These are phyloP conservation scores for Luzula sylvatica DNA, from an alignment of 176 grass and related monocot species.

Conservation along the genomic window DNA sequence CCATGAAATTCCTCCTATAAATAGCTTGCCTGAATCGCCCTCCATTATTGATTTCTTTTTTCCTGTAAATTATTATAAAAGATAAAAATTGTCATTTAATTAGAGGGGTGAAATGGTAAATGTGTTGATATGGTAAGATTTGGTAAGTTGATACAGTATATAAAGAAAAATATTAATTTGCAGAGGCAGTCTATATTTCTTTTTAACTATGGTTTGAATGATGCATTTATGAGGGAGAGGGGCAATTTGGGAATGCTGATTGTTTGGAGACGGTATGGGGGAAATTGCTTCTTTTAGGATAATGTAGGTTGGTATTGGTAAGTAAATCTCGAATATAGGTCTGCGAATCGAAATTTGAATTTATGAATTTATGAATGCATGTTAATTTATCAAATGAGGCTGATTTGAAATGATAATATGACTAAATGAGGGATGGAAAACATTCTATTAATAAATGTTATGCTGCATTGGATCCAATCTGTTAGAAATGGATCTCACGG, in stretches of 20 bases:
- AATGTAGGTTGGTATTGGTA: neutral
- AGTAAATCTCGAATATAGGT: neutral
- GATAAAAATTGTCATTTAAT: too few species aligned
- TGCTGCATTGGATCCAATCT: too few species aligned
- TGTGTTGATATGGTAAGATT: too few species aligned
- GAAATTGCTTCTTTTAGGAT: neutral
- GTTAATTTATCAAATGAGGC: neutral
- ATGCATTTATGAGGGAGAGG: neutral
- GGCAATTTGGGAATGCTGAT: neutral
- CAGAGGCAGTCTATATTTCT: too few species aligned
- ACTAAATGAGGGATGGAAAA: neutral
- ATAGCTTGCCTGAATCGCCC: conserved; percentile 85
- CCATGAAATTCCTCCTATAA: conserved; percentile 95
- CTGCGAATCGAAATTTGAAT: neutral
- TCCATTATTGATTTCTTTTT: conserved; percentile 37
- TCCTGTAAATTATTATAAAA: too few species aligned
- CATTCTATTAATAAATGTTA: too few species aligned
- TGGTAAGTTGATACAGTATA: too few species aligned
- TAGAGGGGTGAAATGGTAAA: too few species aligned
- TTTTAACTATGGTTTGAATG: too few species aligned
- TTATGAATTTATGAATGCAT: neutral
- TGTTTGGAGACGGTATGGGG: neutral
- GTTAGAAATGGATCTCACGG: too few species aligned
- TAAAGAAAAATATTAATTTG: too few species aligned
- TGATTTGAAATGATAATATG: neutral